phyloP scores from a whole-genome alignment of 148 eudicot species.

The Camellia sinensis region DNA sequence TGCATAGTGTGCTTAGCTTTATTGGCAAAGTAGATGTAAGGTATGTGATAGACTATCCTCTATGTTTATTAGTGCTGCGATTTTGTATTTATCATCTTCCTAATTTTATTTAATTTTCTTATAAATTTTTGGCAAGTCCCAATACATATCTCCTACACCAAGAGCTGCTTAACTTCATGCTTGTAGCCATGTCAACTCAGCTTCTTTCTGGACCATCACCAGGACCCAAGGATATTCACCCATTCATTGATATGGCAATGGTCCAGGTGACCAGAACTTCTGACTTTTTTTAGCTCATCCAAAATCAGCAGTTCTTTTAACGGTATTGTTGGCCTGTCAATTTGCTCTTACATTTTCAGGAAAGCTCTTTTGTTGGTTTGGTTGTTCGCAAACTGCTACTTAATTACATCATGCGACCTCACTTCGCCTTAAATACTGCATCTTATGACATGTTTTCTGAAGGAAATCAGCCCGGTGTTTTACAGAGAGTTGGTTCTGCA shows the following conservation, averaged over 20 bases:
- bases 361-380: slow-evolving; percentile 52
- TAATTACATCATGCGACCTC: slow-evolving; percentile 66
- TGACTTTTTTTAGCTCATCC: neutral
- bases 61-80: slow-evolving; percentile 7
- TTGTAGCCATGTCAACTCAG: slow-evolving; percentile 87
- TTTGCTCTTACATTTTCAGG: slow-evolving; percentile 46
- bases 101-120: slow-evolving; percentile 20
- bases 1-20: slow-evolving; percentile 58
- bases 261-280: slow-evolving; percentile 50
- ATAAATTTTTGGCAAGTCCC: slow-evolving; percentile 42
- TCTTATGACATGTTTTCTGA: slow-evolving; percentile 52
- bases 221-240: slow-evolving; percentile 71
- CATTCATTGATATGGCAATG: slow-evolving; percentile 78
- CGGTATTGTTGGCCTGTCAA: neutral
- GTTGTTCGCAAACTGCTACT: slow-evolving; percentile 67
- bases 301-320: slow-evolving; percentile 12
- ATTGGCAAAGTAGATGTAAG: slow-evolving; percentile 77
- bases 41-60: slow-evolving; percentile 37
- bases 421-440: slow-evolving; percentile 37
- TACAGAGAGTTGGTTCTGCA: slow-evolving; percentile 82
- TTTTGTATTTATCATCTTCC: neutral
- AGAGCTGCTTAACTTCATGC: slow-evolving; percentile 84
- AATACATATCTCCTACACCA: slow-evolving; percentile 68
- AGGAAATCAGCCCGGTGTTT: slow-evolving; percentile 67
- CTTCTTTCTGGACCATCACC: slow-evolving; percentile 86